These are phyloP conservation scores for Colletotrichum graminicola DNA, from an alignment of 2,329 filamentous ascomycete genomes.

Conservation along the genomic window DNA sequence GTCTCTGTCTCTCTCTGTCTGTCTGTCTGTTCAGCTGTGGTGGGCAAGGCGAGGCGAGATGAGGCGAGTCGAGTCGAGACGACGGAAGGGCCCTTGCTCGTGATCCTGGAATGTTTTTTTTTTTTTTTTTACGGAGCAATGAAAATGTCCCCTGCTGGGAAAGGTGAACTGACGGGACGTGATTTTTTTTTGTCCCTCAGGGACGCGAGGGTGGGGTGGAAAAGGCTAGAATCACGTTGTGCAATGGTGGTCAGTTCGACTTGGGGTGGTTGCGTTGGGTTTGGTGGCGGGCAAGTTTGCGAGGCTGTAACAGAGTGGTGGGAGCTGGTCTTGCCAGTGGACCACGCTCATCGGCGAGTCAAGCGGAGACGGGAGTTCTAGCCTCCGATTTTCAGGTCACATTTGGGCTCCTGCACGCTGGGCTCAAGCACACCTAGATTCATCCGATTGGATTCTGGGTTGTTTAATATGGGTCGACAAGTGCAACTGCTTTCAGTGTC, in stretches of 20 bases:
- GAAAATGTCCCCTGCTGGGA: slow-evolving; percentile 25
- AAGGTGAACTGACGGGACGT: slow-evolving; percentile 20
- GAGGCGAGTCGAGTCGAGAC: slow-evolving; percentile 26
- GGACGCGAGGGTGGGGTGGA: slow-evolving; percentile 39
- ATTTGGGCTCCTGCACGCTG: slow-evolving; percentile 2
- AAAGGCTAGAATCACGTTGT: slow-evolving; percentile 39
- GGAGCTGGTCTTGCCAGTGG: no score
- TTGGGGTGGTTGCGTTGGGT: slow-evolving; percentile 32
- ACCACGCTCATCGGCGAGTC: slow-evolving; percentile 21
- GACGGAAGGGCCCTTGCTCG: slow-evolving; percentile 31
- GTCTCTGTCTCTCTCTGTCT: slow-evolving; percentile 2
- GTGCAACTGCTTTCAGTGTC: background rate
- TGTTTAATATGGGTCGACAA: no score
- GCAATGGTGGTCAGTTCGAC: slow-evolving; percentile 19
- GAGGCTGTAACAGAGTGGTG: slow-evolving; percentile 16
- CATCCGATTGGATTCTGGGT: slow-evolving; percentile 6
- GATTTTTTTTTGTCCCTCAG: slow-evolving; percentile 17
- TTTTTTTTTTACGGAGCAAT: slow-evolving; percentile 30
- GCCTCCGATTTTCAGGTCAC: slow-evolving; percentile 35
- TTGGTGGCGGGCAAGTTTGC: slow-evolving; percentile 35
- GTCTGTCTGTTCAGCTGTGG: background rate
- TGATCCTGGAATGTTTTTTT: slow-evolving; percentile 40
- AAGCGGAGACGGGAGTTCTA: slow-evolving; percentile 41
- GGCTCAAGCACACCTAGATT: background rate
- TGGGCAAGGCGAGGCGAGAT: slow-evolving; percentile 24